A percentile compares a stretch with the other conserved stretches of the same genome.
These are phyloP conservation scores for Amaranthus tricolor DNA, from an alignment of 179 eudicot genomes.

Conservation along the genomic window DNA sequence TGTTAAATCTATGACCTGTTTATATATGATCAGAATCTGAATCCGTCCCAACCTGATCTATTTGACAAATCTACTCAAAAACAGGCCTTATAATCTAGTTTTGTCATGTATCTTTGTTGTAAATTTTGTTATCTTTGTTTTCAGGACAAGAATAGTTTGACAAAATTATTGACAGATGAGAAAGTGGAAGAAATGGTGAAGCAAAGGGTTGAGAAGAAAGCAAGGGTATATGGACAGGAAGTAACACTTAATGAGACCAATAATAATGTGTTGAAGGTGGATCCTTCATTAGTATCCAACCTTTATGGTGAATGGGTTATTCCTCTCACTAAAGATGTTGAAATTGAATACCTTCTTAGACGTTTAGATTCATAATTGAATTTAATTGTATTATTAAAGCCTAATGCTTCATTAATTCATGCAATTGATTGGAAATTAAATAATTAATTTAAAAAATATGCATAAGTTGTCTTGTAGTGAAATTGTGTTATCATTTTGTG, in stretches of 20 bases:
- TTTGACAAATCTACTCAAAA: too few species aligned
- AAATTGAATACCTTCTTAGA: conserved; percentile 67
- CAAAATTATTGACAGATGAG: conserved; percentile 59
- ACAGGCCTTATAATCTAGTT: too few species aligned
- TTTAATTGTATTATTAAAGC: neutral
- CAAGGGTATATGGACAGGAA: conserved; percentile 66
- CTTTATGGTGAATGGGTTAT: conserved; percentile 79
- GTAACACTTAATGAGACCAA: conserved; percentile 39
- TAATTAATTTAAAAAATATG: too few species aligned
- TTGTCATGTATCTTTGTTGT: neutral
- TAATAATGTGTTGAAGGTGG: conserved; percentile 47
- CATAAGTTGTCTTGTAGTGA: too few species aligned
- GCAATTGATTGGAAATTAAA: too few species aligned
- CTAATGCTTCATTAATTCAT: too few species aligned
- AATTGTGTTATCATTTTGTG: too few species aligned
- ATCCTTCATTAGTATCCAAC: conserved; percentile 53
- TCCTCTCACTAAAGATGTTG: conserved; percentile 81
- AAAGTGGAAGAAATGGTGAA: conserved; percentile 75
- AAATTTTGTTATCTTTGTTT: neutral
- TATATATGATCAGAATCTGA: too few species aligned
- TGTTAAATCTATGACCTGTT: too few species aligned
- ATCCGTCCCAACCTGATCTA: too few species aligned
- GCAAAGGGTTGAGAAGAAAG: conserved; percentile 77
- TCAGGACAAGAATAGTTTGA: conserved; percentile 62
- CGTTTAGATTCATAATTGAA: conserved; percentile 32